These are phyloP conservation scores for Brassica carinata DNA, from an alignment of 345 rosid species.

Conservation along the genomic window DNA sequence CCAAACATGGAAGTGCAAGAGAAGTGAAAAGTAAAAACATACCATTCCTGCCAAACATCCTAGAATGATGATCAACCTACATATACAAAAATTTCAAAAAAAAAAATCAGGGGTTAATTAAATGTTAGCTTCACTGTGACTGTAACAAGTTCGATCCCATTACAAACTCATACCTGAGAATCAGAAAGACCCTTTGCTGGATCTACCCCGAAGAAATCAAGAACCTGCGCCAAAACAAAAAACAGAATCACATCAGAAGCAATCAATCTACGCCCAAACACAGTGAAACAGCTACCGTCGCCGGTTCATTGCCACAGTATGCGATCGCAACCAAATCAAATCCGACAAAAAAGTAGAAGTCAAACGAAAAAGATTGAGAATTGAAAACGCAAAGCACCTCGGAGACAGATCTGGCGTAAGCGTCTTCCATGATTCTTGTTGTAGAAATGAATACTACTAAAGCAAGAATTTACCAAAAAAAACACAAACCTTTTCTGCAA, in stretches of 20 bases:
- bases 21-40: constrained; percentile 32
- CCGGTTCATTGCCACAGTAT: background rate
- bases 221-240: constrained; percentile 56
- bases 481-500: constrained; percentile 87
- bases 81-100: background rate
- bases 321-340: background rate
- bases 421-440: constrained; percentile 36
- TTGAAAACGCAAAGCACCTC: constrained; percentile 59
- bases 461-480: constrained; percentile 4
- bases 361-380: background rate
- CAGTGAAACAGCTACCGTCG: background rate
- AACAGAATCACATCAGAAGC: background rate
- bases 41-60: constrained; percentile 76
- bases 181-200: constrained; percentile 76
- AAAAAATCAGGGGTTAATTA: background rate
- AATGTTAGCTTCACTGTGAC: background rate
- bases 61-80: constrained; percentile 72
- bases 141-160: constrained; percentile 9
- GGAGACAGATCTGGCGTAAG: constrained; percentile 87
- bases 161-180: constrained; percentile 66
- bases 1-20: background rate
- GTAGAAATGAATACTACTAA: background rate
- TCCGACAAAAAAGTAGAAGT: background rate
- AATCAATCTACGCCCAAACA: background rate
- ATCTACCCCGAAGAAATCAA: constrained; percentile 86